Base-by-base conservation (phyloP, 2,329 filamentous ascomycete species). In the Ophiostoma novo-ulmi region DNA sequence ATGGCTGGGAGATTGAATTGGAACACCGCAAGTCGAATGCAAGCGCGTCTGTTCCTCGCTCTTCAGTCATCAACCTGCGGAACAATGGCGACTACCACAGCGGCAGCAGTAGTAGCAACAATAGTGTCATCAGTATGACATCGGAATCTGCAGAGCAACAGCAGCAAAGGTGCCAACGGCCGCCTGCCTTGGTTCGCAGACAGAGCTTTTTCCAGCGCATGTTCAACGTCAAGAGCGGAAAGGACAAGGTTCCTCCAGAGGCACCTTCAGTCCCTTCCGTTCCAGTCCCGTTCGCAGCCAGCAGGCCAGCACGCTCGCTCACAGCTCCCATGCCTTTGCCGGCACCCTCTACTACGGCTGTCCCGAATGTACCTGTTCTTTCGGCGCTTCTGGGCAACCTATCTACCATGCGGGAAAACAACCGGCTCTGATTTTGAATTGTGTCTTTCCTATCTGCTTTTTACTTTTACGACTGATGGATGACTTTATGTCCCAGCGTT, bases 1-100 rank as follows among this genome's bases (percentile, higher is more conserved):
- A 87, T 70, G 85, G 85, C 14, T 87, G 85, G 85, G 84, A 87
- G 71, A 83, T 83, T 11, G 83, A 83, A 73, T 78, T 82, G 26
- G 78, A 81, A 11, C 77, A 77, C 36, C 77, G 78, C 31, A 76
- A 75, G 58, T 58, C 70, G 13, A 39, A 22, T 22, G 35, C 52
- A n/a, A 44, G 52, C 63, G 44, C 64, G 13, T 7, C 66, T 39
- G 55, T 65, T 3, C 63, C 63, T 14, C 17, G 13, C 26, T n/a
- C 48, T 31, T 14, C 68, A 38, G 26, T 31, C 63, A 17, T 22
- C 64, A 72, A 71, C 41, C 71, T 73, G 61, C 75, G 75, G 26
- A 64, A 36, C 63, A 52, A 55, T 55, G 67, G 39, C 11, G 67
- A 63, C 41, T 17, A 17, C 48, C n/a, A 58, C 39, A 63, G 70